A percentile compares a stretch with the other conserved stretches of the same genome.
phyloP scores from a whole-genome alignment of 176 grass and related monocot genomes.

The Areca catechu region DNA sequence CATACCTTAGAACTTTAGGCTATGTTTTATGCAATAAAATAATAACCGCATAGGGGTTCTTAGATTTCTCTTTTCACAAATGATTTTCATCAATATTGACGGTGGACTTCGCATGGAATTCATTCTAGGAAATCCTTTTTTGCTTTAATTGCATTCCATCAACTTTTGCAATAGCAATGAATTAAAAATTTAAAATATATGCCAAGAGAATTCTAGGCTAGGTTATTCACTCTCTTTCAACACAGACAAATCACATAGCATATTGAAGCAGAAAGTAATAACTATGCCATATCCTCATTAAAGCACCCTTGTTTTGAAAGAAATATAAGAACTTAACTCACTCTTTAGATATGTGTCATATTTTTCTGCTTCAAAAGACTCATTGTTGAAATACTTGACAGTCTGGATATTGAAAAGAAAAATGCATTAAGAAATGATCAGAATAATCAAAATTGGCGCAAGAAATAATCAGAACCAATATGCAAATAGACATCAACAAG shows the following conservation, averaged over 20 bases:
- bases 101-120: too few relatives aligned
- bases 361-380: slow-evolving; percentile 82
- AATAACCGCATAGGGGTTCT: too few relatives aligned
- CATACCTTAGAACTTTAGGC: too few relatives aligned
- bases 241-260: not conserved
- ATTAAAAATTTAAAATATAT: not conserved
- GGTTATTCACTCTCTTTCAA: not conserved
- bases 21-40: too few relatives aligned
- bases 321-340: slow-evolving; percentile 40
- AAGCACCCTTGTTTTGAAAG: slow-evolving; percentile 4
- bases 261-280: not conserved
- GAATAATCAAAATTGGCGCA: not conserved
- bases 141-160: too few relatives aligned
- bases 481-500: slow-evolving; percentile 13
- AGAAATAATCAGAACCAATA: slow-evolving; percentile 8
- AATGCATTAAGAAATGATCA: slow-evolving; percentile 19
- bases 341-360: slow-evolving; percentile 94
- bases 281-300: not conserved
- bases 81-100: too few relatives aligned
- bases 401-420: slow-evolving; percentile 42
- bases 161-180: too few relatives aligned
- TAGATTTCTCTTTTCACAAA: too few relatives aligned
- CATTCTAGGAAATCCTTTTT: too few relatives aligned
- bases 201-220: not conserved
- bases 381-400: slow-evolving; percentile 98